Conservation (phyloP, 2,329 filamentous ascomycete species). For the Colletotrichum eremochloae region DNA sequence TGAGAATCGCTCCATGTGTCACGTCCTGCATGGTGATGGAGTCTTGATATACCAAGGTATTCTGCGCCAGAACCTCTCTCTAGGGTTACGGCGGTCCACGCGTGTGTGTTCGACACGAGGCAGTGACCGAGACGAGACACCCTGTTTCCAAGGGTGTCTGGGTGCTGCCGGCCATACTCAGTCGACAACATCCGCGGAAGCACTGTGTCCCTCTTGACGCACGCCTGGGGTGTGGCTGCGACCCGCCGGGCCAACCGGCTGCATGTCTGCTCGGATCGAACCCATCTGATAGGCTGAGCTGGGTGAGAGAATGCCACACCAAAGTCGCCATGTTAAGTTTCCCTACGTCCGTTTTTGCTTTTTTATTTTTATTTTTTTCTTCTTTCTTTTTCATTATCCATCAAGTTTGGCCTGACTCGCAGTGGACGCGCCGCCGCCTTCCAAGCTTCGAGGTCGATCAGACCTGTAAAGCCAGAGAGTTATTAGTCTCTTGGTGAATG, state of each 20-base stretch:
- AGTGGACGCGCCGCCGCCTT: background rate
- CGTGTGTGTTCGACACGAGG: conserved; percentile 34
- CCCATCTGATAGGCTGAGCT: conserved; percentile 14
- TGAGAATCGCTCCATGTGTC: conserved; percentile 37
- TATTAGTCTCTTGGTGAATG: background rate
- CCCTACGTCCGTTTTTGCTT: conserved; percentile 17
- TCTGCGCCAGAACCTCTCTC: conserved; percentile 24
- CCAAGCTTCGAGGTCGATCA: background rate
- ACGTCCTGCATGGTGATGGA: conserved; percentile 38
- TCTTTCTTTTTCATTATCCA: too few relatives aligned
- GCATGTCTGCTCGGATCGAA: conserved; percentile 8
- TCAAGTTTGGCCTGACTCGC: conserved; percentile 28
- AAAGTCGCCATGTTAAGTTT: background rate
- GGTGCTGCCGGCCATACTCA: background rate
- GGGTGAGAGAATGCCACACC: conserved; percentile 3
- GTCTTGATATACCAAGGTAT: conserved; percentile 16
- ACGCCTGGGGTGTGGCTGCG: conserved; percentile 19
- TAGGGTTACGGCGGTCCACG: conserved; percentile 37
- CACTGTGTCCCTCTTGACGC: conserved; percentile 17
- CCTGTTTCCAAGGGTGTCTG: conserved; percentile 16
- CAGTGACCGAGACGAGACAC: conserved; percentile 17
- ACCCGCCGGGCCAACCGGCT: conserved; percentile 23
- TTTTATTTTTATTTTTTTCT: background rate
- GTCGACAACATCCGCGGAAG: conserved; percentile 1
- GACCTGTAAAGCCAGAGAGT: background rate